Base-by-base conservation (phyloP, 306 rosid species). In the Prunus salicina region DNA sequence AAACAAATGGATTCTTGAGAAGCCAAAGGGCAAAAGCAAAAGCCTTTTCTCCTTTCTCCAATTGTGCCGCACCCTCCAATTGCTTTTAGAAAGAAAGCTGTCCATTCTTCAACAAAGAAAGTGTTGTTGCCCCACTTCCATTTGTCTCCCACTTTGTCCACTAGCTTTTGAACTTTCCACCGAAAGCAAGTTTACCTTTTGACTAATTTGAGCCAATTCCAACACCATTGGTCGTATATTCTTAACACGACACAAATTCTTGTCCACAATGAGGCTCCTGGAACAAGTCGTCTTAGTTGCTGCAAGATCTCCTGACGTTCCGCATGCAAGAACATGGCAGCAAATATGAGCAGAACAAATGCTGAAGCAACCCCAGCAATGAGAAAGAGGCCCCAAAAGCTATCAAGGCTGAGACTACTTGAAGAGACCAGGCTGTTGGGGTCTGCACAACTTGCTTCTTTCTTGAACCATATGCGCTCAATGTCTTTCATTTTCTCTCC, bases 321-420 rank as follows among this genome's bases (percentile, higher is more conserved):
- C 11, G 5, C 16, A 18, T 62, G 11, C 20, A 73, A 55, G 72
- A 82, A 77, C 34, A n/a, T 41, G 4, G 30, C 67, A 1, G 12
- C 71, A 2, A 15, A 57, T 25, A 72, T 38, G 65, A 77, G 2
- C 9, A 82, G 66, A 50, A 79, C 69, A 2, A 18, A 27, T 3
- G 41, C 1, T 0, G 85, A 77, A 66, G 79, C 51, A 12, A 25
- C 75, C 9, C 72, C 82, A 2, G 57, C 67, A 8, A 82, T 47
- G 8, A 78, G 55, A 50, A 85, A 85, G 20, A 85, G 85, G 6
- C 72, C 82, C 82, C 80, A 63, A 2, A 79, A 82, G 60, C 80
- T 82, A 14, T 69, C 27, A 5, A 76, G 58, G 45, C 52, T 51
- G 7, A 85, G 75, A 22, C 82, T 77, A 43, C 45, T 52, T 0